Base-by-base conservation (phyloP, 2,329 filamentous ascomycete species). In the Davidsoniella neocaledoniae region DNA sequence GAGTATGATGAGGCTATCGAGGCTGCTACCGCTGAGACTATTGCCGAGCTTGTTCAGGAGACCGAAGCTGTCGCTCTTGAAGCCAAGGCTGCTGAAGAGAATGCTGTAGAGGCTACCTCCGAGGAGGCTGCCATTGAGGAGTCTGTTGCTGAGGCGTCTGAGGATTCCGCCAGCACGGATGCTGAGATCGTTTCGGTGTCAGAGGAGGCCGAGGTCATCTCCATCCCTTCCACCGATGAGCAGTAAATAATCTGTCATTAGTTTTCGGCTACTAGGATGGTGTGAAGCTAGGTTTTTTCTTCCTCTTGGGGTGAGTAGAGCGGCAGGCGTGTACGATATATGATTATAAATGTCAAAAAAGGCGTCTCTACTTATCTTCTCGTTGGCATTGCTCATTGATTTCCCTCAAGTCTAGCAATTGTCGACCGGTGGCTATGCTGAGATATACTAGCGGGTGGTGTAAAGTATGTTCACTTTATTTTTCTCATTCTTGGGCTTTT, bases 281-380 rank as follows among this genome's bases (percentile, higher is more conserved):
- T 33, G 12, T 12, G 9, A 33, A 33, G 8, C 29, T 33, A 33
- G 29, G 8, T 33, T 33, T 33, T 43, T 25, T 26, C 16, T 29
- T 43, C n/a, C 17, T 43, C 5, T 5, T 1, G 21, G 21, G 25
- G 10, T 26, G 14, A 41, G 38, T 33, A 33, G 29, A 33, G 6
- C 4, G 26, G 26, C 29, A 33, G 29, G 19, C 21, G 39, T 48
- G 46, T 48, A 48, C 46, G 46, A 48, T 48, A 48, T 43, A 16
- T 36, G 46, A 33, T 43, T 37, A 40, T 48, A 37, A 48, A 48
- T 48, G 42, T 48, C 46, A 33, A 33, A 48, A 48, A 10, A 14
- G 44, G 44, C 33, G 21, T 26, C 29, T 23, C 5, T 23, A 23
- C 29, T 33, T 4, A 33, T 33, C 29, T 33, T 33, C 29, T 4